phyloP scores from a whole-genome alignment of 1,284 basidiomycete genomes.

The Leccinum pachyderme region DNA sequence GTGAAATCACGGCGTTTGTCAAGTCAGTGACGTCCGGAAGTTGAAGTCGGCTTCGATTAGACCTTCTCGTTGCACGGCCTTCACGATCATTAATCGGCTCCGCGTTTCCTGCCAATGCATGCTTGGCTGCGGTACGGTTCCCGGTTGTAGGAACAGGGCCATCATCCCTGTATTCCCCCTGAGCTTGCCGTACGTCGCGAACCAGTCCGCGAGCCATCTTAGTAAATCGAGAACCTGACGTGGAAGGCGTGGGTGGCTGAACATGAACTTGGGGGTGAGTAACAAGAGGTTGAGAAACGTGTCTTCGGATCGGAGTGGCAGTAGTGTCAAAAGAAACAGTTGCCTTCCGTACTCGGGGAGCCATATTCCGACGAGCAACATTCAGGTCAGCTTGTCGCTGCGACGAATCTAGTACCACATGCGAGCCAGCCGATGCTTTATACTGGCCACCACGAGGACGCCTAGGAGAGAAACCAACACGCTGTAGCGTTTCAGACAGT shows the following conservation, averaged over 20 bases:
- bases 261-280: constrained; percentile 48
- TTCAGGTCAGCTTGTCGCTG: constrained; percentile 16
- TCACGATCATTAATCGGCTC: constrained; percentile 16
- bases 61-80: constrained; percentile 19
- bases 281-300: constrained; percentile 28
- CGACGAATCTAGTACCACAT: constrained; percentile 11
- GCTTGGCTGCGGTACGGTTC: constrained; percentile 13
- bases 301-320: constrained; percentile 27
- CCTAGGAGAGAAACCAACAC: constrained; percentile 67
- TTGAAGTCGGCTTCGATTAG: constrained; percentile 41
- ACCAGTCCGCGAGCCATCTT: constrained; percentile 53
- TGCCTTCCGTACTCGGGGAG: constrained; percentile 37
- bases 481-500: constrained; percentile 63
- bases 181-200: constrained; percentile 52
- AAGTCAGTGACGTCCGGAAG: constrained; percentile 78
- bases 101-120: constrained; percentile 8
- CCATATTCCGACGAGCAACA: constrained; percentile 27
- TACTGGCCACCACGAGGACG: constrained; percentile 55
- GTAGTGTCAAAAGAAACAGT: constrained; percentile 35
- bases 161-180: constrained; percentile 18
- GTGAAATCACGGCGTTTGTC: constrained; percentile 71
- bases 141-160: background rate
- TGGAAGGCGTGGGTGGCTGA: constrained; percentile 57
- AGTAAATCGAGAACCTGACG: constrained; percentile 52
- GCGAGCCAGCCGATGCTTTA: constrained; percentile 15